Base-by-base conservation (phyloP, 148 eudicot genomes). In the Silene uniflora region DNA sequence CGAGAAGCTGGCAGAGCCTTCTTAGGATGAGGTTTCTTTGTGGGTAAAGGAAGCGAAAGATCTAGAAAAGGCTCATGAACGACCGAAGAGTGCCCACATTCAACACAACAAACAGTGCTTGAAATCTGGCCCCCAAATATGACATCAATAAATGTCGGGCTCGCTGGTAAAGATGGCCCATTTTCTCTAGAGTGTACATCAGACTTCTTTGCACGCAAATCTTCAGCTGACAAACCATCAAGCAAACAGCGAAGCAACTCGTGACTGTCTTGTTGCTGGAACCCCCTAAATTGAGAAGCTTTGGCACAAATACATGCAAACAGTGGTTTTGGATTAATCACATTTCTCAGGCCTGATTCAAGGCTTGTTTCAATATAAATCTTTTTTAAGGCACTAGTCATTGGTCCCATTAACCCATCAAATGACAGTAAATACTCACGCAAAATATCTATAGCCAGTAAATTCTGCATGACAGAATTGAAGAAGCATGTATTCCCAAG, bases 401-500 rank as follows among this genome's bases (percentile, higher is more conserved):
- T 86, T 71, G 98, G 88, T 66, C 98, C 97, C 64, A 80, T 79
- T 72, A 88, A 81, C 29, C 80, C 92, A 22, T 84, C 93, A 56
- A 85, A 81, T 72, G 83, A 84, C 69, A 81, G 60, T 27, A 89
- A 83, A 74, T 87, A 71, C 27, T 88, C 90, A 47, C 90, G 84
- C 61, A 95, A 77, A 61, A 78, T 73, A 81, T 84, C 85, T 83
- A 92, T 72, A 17, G 94, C 91, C 54, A 95, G 76, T 66, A 95
- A 86, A 86, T 95, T 95, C 76, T 95, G 99, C 90, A 91, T 52
- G 58, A 91, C 82, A 68, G 99, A 92, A 81, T 95, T 95, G 78
- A 95, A 95, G 78, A 95, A 95, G 79, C 99, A 95, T 27, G 99
- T 95, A 80, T 95, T 95, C 32, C 99, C 97, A 55, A 95, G 81